Evolutionary conservation across 23 red algal species (phyloP), one percentile per base, ranked within the genome.

Genomic region (Gracilaria gracilis): DNA sequence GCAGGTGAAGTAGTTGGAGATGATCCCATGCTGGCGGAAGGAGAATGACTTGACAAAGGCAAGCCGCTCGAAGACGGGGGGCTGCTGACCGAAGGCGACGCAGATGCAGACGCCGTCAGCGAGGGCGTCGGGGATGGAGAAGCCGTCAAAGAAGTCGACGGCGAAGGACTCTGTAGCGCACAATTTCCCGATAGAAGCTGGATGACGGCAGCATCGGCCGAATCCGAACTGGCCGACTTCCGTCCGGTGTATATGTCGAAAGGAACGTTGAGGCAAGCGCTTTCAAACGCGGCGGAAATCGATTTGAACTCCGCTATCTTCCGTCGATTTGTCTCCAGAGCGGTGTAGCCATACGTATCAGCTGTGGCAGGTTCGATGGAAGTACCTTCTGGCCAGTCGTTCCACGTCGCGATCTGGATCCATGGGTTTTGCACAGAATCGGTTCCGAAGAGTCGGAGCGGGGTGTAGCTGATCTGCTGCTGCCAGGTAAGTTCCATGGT

Each of bases 391-490:
- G 84, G 84, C 84, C 84, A 88, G 35, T 88, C 84, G 78, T 88
- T 88, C 84, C 84, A 88, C 3, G 84, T 88, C 28, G 84, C 69
- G 20, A 88, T 88, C 32, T 88, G 84, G 58, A 88, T 76, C 84
- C 84, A 88, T 3, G 67, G 84, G 51, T 88, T 78, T 65, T 88
- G 35, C 65, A 88, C 84, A 32, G 34, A 21, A 25, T 88, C 84
- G 2, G 47, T 20, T 31, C 84, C 84, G 17, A 32, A 35, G 31
- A 74, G 66, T 34, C 67, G 84, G 20, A 34, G 35, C 17, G 84
- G 67, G 17, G 84, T 88, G 69, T 88, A 88, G 47, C 57, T 23
- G 40, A 88, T 88, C 40, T 88, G 84, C 24, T 49, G 21, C 34
- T 88, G 38, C 84, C 84, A 88, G 17, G 84, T 88, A 14, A 88